Conservation (phyloP, 257 asterid genomes). For the Solanum dulcamara region DNA sequence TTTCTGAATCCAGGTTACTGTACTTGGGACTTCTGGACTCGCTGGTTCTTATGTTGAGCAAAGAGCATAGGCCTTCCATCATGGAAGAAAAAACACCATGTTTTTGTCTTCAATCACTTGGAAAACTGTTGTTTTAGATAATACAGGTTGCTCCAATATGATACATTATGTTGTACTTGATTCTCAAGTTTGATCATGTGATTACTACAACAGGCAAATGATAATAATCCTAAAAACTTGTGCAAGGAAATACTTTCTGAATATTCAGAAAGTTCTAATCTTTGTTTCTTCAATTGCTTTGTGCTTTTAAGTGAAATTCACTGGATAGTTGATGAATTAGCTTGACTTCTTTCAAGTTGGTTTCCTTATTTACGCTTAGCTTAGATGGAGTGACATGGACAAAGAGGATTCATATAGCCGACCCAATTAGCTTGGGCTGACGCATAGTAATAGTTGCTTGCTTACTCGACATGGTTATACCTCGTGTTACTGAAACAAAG, state of each 20-base stretch:
- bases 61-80: conserved; percentile 42
- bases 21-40: conserved; percentile 94
- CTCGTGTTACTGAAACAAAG: not conserved
- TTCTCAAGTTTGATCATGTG: not conserved
- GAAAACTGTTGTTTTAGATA: not conserved
- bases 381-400: not conserved
- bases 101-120: conserved; percentile 1
- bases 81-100: not conserved
- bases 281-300: not conserved
- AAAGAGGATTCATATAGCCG: not conserved
- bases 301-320: not conserved
- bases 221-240: not conserved
- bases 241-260: not conserved
- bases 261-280: not conserved
- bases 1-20: conserved; percentile 55
- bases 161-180: conserved; percentile 5
- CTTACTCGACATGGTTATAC: not conserved
- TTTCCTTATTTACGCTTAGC: not conserved
- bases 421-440: not conserved
- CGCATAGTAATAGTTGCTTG: not conserved
- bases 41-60: conserved; percentile 96
- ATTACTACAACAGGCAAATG: not conserved
- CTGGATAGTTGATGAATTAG: not conserved
- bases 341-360: not conserved
- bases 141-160: conserved; percentile 1